phyloP scores from a whole-genome alignment of 495 filamentous ascomycete genomes.

The Cercophora sp. region DNA sequence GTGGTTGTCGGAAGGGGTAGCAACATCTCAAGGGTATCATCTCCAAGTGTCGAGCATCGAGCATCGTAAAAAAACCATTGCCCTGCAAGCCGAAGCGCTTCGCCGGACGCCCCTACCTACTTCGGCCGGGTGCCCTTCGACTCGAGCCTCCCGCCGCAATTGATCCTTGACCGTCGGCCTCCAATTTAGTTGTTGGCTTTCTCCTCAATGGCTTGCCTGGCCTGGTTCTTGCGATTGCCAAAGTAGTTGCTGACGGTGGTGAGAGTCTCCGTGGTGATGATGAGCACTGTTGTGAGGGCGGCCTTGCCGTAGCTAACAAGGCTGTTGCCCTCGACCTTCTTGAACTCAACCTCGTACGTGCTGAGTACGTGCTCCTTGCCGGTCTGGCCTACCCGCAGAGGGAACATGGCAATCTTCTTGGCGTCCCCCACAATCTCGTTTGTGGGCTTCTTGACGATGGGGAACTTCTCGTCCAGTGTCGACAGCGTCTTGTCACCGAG shows the following conservation, averaged over 20 bases:
- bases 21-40: no score
- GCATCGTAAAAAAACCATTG: no score
- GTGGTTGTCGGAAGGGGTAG: no score
- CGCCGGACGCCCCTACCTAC: no score
- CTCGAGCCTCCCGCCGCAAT: no score
- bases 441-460: conserved; percentile 84
- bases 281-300: conserved; percentile 65
- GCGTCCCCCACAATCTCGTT: conserved; percentile 66
- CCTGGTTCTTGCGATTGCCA: conserved; percentile 57
- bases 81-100: no score
- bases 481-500: conserved; percentile 71
- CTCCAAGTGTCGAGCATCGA: no score
- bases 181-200: conserved; percentile 24
- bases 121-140: no score
- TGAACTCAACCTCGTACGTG: conserved; percentile 70
- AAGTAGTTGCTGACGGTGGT: conserved; percentile 54
- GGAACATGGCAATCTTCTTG: conserved; percentile 60
- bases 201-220: conserved; percentile 52
- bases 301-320: conserved; percentile 57
- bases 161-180: no score
- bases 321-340: conserved; percentile 69
- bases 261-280: conserved; percentile 65
- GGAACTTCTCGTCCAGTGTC: conserved; percentile 74
- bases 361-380: conserved; percentile 71
- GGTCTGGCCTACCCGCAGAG: conserved; percentile 60